These are phyloP conservation scores for Fusarium pseudograminearum DNA, from an alignment of 2,329 filamentous ascomycete genomes.

Conservation along the genomic window DNA sequence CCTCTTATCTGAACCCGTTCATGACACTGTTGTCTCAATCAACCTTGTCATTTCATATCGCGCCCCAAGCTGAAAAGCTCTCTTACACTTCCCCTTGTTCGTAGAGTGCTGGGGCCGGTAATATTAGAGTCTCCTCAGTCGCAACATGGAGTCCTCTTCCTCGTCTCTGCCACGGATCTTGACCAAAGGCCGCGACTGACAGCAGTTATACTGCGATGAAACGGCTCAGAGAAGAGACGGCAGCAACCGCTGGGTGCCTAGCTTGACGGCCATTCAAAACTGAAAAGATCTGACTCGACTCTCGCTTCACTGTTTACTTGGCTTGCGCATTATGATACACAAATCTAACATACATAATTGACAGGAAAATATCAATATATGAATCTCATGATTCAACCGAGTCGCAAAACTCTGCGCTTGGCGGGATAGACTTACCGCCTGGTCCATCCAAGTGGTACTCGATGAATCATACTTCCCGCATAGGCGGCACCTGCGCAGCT, in stretches of 20 bases:
- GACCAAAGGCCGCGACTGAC: constrained; percentile 72
- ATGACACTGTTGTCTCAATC: constrained; percentile 28
- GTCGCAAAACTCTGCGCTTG: constrained; percentile 12
- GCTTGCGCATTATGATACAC: not conserved
- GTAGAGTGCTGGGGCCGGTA: constrained; percentile 33
- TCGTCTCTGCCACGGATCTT: constrained; percentile 58
- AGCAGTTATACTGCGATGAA: constrained; percentile 45
- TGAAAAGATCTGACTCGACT: constrained; percentile 79
- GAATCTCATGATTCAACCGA: constrained; percentile 12
- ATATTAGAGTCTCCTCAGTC: constrained; percentile 49
- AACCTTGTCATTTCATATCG: constrained; percentile 29
- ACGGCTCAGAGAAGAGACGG: constrained; percentile 42
- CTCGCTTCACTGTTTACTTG: constrained; percentile 3
- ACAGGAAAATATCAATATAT: constrained; percentile 14
- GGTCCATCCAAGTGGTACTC: constrained; percentile 21
- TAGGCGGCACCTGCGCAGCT: constrained; percentile 34
- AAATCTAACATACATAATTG: constrained; percentile 17
- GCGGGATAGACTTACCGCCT: constrained; percentile 17
- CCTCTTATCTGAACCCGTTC: constrained; percentile 34
- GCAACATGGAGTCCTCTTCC: constrained; percentile 66
- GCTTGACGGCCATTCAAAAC: constrained; percentile 67
- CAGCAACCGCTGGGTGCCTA: constrained; percentile 64
- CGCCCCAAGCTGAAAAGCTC: constrained; percentile 20
- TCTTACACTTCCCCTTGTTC: constrained; percentile 28
- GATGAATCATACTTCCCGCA: constrained; percentile 31